phyloP scores from a whole-genome alignment of 2,329 filamentous ascomycete species.

The Aspergillus sp. region DNA sequence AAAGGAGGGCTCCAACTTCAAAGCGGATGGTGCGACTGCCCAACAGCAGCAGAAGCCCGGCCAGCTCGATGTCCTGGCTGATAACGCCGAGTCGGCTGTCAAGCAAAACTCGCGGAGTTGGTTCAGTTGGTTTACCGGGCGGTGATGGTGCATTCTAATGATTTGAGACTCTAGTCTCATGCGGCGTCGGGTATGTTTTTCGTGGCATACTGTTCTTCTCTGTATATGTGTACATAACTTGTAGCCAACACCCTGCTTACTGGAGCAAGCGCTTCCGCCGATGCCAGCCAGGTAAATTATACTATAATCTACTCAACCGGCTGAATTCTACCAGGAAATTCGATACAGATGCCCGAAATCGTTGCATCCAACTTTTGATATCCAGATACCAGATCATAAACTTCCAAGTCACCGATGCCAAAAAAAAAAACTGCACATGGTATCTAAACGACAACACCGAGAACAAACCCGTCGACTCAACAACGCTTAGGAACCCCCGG shows the following conservation, averaged over 20 bases:
- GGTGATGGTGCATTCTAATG: too few relatives aligned
- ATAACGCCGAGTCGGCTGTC: constrained; percentile 25
- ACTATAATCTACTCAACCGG: too few relatives aligned
- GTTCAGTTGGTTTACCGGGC: constrained; percentile 32
- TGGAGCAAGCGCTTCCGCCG: constrained; percentile 1
- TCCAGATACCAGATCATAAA: background rate
- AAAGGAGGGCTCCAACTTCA: constrained; percentile 20
- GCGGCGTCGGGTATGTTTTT: background rate
- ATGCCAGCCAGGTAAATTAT: too few relatives aligned
- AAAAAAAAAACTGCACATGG: constrained; percentile 7
- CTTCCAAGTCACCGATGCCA: too few relatives aligned
- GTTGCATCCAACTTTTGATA: background rate
- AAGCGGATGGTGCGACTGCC: constrained; percentile 2
- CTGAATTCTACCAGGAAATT: too few relatives aligned
- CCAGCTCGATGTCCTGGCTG: constrained; percentile 26
- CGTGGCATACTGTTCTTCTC: constrained; percentile 11
- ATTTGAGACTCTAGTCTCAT: background rate
- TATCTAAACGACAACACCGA: too few relatives aligned
- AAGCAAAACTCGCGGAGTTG: constrained; percentile 30
- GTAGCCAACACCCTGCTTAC: constrained; percentile 4
- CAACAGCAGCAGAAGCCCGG: constrained; percentile 10
- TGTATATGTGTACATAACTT: constrained; percentile 27
- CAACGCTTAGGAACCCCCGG: constrained; percentile 22
- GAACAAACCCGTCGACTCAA: too few relatives aligned
- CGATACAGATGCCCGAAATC: background rate